Evolutionary conservation across 768 basidiomycete genomes (phyloP), one percentile per base, ranked within the genome.

Genomic region (Kwoniella europaea): DNA sequence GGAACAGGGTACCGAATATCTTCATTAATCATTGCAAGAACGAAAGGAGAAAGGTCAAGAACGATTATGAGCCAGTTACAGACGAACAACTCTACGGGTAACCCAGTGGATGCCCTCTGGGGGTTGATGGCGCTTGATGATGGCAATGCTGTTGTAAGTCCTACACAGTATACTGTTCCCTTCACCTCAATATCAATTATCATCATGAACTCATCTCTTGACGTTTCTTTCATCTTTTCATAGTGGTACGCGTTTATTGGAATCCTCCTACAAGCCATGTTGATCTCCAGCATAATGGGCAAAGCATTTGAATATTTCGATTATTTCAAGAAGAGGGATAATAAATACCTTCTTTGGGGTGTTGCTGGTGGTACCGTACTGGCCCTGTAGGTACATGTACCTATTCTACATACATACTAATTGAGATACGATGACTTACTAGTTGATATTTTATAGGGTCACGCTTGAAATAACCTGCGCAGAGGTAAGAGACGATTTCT

Each of bases 241-340:
- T 24, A 62, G 60, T 62, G 60, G 41, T 22, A 44, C 20, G 18
- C 18, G 24, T 43, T 41, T 42, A 44, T 62, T 46, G 60, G 60
- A 9, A 62, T 62, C 60, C 20, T 58, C 18, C 27, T 58, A 58
- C 57, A 58, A 58, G 57, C 57, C 15, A 58, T 58, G 57, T 24
- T 58, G 13, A 58, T 58, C 2, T 58, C 57, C 10, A 58, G 57
- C 18, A 58, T 58, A 6, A 15, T 58, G 12, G 57, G 57, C 7
- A 58, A 58, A 18, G 29, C 57, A 58, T 24, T 58, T 7, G 57
- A 58, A 58, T 58, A 58, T 58, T 35, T 58, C 27, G 57, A 58
- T 58, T 58, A 58, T 44, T 62, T 62, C 60, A 62, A 62, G n/a
- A 43, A 62, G 10, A 62, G 60, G 42, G 60, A 44, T 44, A 50